A percentile compares a stretch with the other conserved stretches of the same genome.
Evolutionary conservation across 169 alveolate species (phyloP).

Genomic region (Neospora caninum): DNA sequence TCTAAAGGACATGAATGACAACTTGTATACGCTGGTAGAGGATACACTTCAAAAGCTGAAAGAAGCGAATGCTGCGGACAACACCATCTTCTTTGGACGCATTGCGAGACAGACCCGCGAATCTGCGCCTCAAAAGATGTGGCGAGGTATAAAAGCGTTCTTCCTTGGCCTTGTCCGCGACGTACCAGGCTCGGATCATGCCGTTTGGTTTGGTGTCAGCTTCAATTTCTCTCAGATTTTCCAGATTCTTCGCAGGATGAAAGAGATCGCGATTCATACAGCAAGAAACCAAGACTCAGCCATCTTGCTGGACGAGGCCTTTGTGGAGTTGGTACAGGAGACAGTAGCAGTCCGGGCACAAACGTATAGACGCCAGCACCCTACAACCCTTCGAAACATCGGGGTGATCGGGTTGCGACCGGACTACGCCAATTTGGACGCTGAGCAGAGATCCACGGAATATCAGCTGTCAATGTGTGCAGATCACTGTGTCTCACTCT

Average conservation of each 20-base stretch:
- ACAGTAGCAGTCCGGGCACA: slow-evolving; percentile 14
- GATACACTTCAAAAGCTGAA: slow-evolving; percentile 39
- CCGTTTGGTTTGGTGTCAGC: slow-evolving; percentile 65
- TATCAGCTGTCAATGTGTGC: slow-evolving; percentile 59
- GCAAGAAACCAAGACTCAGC: slow-evolving; percentile 18
- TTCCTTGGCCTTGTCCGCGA: slow-evolving; percentile 39
- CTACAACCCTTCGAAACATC: slow-evolving; percentile 29
- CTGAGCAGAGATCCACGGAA: slow-evolving; percentile 35
- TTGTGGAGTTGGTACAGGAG: slow-evolving; percentile 49
- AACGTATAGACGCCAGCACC: slow-evolving; percentile 55
- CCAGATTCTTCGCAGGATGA: slow-evolving; percentile 41
- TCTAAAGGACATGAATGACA: slow-evolving; percentile 54
- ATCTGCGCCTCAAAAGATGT: slow-evolving; percentile 8
- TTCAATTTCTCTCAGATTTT: slow-evolving; percentile 37
- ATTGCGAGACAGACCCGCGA: slow-evolving; percentile 31
- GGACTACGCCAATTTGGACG: slow-evolving; percentile 52
- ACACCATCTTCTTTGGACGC: slow-evolving; percentile 57
- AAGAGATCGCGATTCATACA: slow-evolving; percentile 22
- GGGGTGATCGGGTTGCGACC: slow-evolving; percentile 63
- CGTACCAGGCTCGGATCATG: slow-evolving; percentile 56
- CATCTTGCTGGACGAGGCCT: slow-evolving; percentile 51
- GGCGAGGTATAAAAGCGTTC: slow-evolving; percentile 48
- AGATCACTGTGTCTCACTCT: slow-evolving; percentile 61
- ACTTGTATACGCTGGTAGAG: slow-evolving; percentile 50
- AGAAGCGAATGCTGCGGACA: slow-evolving; percentile 27